Conservation (phyloP, 2,329 filamentous ascomycete species). For the Ramularia endophylla region DNA sequence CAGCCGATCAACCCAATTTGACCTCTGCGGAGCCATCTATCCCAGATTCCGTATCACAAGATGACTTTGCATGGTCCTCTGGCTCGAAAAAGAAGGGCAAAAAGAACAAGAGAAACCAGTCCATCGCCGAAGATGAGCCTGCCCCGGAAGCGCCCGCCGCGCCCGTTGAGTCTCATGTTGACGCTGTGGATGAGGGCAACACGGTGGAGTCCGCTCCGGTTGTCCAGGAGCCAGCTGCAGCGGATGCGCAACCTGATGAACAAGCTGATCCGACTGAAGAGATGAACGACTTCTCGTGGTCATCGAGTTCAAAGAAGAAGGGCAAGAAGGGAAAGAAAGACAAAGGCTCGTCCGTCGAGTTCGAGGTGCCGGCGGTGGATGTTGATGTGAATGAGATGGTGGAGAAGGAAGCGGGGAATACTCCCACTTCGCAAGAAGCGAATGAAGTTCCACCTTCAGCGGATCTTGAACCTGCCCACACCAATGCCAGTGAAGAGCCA, state of each 20-base stretch:
- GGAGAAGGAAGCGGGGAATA: background rate
- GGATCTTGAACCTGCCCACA: background rate
- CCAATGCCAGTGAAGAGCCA: background rate
- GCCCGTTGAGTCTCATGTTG: background rate
- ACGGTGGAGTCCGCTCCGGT: no score
- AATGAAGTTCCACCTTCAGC: background rate
- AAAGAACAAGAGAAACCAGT: slow-evolving; percentile 15
- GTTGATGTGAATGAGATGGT: background rate
- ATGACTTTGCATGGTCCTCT: slow-evolving; percentile 6
- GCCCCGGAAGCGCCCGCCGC: background rate
- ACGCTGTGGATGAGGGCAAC: slow-evolving; percentile 1
- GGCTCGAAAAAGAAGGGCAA: slow-evolving; percentile 19
- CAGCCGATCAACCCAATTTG: no score
- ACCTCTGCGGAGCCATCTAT: no score
- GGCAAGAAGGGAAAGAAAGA: slow-evolving; percentile 16
- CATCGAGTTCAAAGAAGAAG: slow-evolving; percentile 13
- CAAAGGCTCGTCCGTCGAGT: background rate
- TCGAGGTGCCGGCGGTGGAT: no score
- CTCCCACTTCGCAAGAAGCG: background rate
- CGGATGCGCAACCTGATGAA: slow-evolving; percentile 29
- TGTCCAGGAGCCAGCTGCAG: no score
- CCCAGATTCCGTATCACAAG: background rate
- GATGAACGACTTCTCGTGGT: slow-evolving; percentile 5
- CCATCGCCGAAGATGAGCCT: background rate
- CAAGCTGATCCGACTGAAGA: slow-evolving; percentile 1